Evolutionary conservation across 495 filamentous ascomycete genomes (phyloP), one percentile per base, ranked within the genome.

Genomic region (Cladorrhinum samala): DNA sequence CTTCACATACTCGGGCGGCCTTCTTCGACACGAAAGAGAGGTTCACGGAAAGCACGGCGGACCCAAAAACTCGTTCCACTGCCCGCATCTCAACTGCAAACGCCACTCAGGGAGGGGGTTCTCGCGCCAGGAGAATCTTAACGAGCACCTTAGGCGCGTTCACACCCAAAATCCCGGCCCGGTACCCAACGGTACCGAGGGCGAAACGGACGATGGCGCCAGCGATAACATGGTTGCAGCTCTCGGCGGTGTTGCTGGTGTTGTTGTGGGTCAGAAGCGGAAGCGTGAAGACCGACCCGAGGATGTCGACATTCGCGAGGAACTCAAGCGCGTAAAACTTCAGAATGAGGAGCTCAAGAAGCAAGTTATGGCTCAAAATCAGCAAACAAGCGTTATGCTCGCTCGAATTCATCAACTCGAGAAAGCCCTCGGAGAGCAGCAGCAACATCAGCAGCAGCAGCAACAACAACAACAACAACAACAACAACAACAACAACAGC

Each of bases 1-100:
- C 17, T 96, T 96, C 71, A 95, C 91, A 13, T 96, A 96, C 67
- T 88, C 85, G 0, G 91, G 91, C 18, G 91, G 91, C 9, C 80
- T 96, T 2, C 68, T 91, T 8, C 81, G 91, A 2, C 91, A 96
- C 72, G 85, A 94, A 65, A 83, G 91, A 45, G 91, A 96, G 69
- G 89, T 95, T 1, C 91, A 96, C 69, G 83, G 83, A 62, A 87
- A 88, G 69, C 83, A 91, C 62, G 85, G 87, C 43, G 89, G 89
- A 3, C 86, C 89, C 17, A 86, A 89, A 70, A 82, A 88, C 49
- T 79, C 82, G 43, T 77, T 89, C 41, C 80, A 85, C 66, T 96
- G 91, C 57, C 88, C 89, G 0, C 80, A 88, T 53, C 59, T 69
- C n/a, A 81, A 84, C 64, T 96, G 91, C 74, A 88, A 89, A 61